Conservation (phyloP, 352 stramenopile genomes). For the Pythium apleroticum region DNA sequence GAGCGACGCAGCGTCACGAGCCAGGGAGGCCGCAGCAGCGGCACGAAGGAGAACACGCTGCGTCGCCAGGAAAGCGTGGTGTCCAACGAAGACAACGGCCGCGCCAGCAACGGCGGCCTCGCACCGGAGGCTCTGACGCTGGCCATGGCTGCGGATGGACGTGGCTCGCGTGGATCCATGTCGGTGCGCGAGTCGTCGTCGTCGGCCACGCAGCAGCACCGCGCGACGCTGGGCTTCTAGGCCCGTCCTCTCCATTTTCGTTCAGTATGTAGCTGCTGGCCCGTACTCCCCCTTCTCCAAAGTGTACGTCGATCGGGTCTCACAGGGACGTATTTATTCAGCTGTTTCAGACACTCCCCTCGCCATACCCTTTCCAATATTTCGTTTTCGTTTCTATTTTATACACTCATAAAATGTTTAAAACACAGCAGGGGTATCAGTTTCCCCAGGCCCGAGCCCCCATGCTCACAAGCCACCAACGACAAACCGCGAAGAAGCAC, state of each 20-base stretch:
- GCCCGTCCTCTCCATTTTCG: slow-evolving; percentile 17
- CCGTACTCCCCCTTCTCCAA: neutral
- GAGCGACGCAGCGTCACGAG: slow-evolving; percentile 24
- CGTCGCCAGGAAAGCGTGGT: slow-evolving; percentile 29
- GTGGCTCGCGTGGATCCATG: slow-evolving; percentile 1
- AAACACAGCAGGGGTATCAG: neutral
- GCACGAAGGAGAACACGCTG: slow-evolving; percentile 30
- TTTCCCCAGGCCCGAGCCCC: neutral
- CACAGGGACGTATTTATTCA: slow-evolving; percentile 36
- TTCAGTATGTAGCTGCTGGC: slow-evolving; percentile 4
- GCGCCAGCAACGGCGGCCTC: slow-evolving; percentile 21
- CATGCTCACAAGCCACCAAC: slow-evolving; percentile 5
- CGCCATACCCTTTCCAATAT: neutral
- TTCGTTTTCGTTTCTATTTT: neutral
- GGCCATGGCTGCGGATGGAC: slow-evolving; percentile 2
- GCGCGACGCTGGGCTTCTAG: slow-evolving; percentile 74
- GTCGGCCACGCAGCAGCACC: slow-evolving; percentile 26
- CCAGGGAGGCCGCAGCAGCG: slow-evolving; percentile 13
- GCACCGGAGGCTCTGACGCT: slow-evolving; percentile 13
- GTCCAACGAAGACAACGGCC: slow-evolving; percentile 26
- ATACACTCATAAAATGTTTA: neutral
- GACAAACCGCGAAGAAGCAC: slow-evolving; percentile 3
- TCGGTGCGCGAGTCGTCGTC: slow-evolving; percentile 20
- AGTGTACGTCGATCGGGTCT: slow-evolving; percentile 22
- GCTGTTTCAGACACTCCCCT: slow-evolving; percentile 27